Evolutionary conservation across 176 grass and related monocot genomes (phyloP).

Genomic region (Triticum turgidum): DNA sequence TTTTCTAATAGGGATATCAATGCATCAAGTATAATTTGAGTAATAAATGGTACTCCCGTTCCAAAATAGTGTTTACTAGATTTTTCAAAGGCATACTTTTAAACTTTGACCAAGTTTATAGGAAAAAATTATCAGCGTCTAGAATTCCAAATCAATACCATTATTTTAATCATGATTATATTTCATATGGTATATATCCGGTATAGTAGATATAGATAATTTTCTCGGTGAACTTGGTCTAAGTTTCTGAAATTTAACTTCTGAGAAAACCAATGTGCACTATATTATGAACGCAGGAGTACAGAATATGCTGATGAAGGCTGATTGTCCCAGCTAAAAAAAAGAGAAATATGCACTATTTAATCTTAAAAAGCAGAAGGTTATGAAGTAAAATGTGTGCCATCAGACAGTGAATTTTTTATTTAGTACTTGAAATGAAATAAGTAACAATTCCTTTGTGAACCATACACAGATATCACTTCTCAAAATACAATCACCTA

Average conservation of each 20-base stretch:
- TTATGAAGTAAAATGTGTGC: conserved; percentile 9
- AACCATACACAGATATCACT: background rate
- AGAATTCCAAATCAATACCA: background rate
- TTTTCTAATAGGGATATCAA: background rate
- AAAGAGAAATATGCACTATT: background rate
- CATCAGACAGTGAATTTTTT: background rate
- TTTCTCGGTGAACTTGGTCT: background rate
- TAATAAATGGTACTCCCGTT: background rate
- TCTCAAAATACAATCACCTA: background rate
- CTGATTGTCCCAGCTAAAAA: background rate
- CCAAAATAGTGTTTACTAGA: background rate
- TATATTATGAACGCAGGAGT: background rate
- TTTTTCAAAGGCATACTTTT: background rate
- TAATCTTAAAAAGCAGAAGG: background rate
- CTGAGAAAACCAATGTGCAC: background rate
- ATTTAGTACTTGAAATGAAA: background rate
- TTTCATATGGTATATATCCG: background rate
- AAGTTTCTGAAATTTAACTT: background rate
- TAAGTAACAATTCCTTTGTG: conserved; percentile 3
- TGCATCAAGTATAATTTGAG: background rate
- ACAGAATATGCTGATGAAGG: background rate
- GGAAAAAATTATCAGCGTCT: background rate
- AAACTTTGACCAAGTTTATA: background rate
- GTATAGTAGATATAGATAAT: background rate
- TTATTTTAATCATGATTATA: background rate